A percentile compares a stretch with the other conserved stretches of the same genome.
Conservation (phyloP, 2,329 filamentous ascomycete genomes). For the Lecanosticta acicola region DNA sequence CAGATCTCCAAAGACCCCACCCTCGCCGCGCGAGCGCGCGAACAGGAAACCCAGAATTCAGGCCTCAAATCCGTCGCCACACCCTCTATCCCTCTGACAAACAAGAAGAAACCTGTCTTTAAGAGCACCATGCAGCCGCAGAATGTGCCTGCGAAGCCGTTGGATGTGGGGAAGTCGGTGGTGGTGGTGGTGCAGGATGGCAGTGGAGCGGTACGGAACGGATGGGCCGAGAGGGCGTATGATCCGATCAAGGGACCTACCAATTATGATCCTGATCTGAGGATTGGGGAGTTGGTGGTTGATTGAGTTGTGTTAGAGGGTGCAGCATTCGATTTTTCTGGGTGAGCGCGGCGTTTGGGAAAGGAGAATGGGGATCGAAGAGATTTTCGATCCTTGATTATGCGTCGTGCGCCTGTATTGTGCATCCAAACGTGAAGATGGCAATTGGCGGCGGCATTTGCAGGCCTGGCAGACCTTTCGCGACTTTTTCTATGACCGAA, state of each 20-base stretch:
- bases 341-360: too few relatives aligned
- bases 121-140: constrained; percentile 26
- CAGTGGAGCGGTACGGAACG: constrained; percentile 8
- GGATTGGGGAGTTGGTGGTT: background rate
- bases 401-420: too few relatives aligned
- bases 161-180: background rate
- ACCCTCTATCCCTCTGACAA: background rate
- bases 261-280: background rate
- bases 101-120: constrained; percentile 29
- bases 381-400: too few relatives aligned
- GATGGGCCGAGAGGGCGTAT: constrained; percentile 10
- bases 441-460: constrained; percentile 11
- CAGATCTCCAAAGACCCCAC: constrained; percentile 69
- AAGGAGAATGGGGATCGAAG: too few relatives aligned
- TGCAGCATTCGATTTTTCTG: too few relatives aligned
- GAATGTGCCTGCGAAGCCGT: constrained; percentile 10
- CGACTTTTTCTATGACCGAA: constrained; percentile 14
- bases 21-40: constrained; percentile 59
- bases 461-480: constrained; percentile 13
- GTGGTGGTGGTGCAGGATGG: background rate
- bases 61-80: constrained; percentile 54
- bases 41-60: constrained; percentile 52
- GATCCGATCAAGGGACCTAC: constrained; percentile 4
- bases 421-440: too few relatives aligned
- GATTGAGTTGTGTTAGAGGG: too few relatives aligned